Conservation (phyloP, 495 filamentous ascomycete species). For the Penicillium lividum region DNA sequence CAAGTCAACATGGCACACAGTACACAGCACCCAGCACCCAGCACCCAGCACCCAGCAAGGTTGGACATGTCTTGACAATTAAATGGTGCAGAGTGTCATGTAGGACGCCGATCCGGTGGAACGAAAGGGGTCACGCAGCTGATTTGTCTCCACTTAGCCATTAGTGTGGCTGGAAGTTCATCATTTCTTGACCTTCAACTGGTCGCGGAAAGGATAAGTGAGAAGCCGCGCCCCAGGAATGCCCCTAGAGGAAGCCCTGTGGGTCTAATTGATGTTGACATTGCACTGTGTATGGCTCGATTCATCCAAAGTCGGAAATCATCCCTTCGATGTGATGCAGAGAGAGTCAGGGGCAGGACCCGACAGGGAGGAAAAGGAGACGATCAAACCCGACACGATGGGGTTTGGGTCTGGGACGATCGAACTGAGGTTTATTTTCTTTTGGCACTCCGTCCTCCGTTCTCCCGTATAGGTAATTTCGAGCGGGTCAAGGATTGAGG, state of each 20-base stretch:
- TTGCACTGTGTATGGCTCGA: slow-evolving; percentile 24
- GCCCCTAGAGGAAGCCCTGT: slow-evolving; percentile 12
- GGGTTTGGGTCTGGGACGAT: slow-evolving; percentile 26
- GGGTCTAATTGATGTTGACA: slow-evolving; percentile 16
- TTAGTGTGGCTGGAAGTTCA: slow-evolving; percentile 20
- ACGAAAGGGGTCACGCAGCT: slow-evolving; percentile 7
- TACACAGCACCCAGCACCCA: too few relatives aligned
- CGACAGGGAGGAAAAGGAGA: slow-evolving; percentile 24
- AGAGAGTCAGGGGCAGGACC: slow-evolving; percentile 19
- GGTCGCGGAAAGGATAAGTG: slow-evolving; percentile 22
- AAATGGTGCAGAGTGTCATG: neutral
- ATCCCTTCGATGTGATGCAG: neutral
- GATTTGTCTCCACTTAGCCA: slow-evolving; percentile 19
- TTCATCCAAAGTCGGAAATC: slow-evolving; percentile 11
- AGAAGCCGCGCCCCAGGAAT: slow-evolving; percentile 16
- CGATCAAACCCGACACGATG: slow-evolving; percentile 28
- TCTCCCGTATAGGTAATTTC: neutral
- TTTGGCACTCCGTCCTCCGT: neutral
- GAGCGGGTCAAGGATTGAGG: slow-evolving; percentile 9
- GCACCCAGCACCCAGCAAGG: too few relatives aligned
- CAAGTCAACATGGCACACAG: neutral
- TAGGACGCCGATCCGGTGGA: slow-evolving; percentile 1
- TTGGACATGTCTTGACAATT: neutral
- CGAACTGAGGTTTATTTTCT: slow-evolving; percentile 17
- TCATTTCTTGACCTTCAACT: slow-evolving; percentile 12